Evolutionary conservation across 2,329 filamentous ascomycete species (phyloP).

Genomic region (Arachnomyces sp.): DNA sequence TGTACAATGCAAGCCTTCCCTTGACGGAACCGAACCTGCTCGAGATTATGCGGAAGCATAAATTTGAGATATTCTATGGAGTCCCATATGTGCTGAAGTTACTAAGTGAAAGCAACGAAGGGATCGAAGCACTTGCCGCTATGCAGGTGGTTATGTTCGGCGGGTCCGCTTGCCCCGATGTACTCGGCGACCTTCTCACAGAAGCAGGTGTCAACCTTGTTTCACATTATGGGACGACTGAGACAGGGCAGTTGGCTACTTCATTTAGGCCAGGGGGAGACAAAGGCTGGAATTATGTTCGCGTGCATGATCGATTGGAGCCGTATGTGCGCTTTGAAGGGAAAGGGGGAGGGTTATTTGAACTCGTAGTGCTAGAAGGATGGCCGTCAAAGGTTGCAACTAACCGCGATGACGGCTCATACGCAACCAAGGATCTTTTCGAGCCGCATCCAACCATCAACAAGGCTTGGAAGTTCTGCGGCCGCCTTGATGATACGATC

Average conservation of each 20-base stretch:
- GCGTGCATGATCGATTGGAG: conserved; percentile 32
- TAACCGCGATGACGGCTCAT: conserved; percentile 41
- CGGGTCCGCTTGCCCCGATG: conserved; percentile 52
- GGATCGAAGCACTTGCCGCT: conserved; percentile 39
- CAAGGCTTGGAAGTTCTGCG: conserved; percentile 41
- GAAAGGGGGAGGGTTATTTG: conserved; percentile 27
- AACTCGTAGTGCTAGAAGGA: conserved; percentile 28
- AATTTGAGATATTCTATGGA: conserved; percentile 49
- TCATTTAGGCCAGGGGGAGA: conserved; percentile 47
- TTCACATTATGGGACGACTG: conserved; percentile 53
- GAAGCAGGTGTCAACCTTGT: conserved; percentile 47
- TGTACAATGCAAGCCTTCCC: conserved; percentile 50
- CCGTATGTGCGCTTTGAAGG: conserved; percentile 37
- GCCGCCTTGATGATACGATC: conserved; percentile 40
- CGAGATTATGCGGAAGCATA: conserved; percentile 33
- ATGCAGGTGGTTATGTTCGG: conserved; percentile 50
- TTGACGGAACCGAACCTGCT: conserved; percentile 45
- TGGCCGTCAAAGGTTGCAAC: conserved; percentile 34
- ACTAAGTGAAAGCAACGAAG: conserved; percentile 49
- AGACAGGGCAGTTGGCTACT: conserved; percentile 55
- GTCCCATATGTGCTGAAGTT: conserved; percentile 60
- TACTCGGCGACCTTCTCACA: conserved; percentile 48
- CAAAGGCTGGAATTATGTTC: conserved; percentile 54
- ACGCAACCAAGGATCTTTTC: conserved; percentile 45
- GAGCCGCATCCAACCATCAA: conserved; percentile 32